A percentile compares a stretch with the other conserved stretches of the same genome.
phyloP scores from a whole-genome alignment of 1,284 basidiomycete genomes.

The Cutaneotrichosporon cutaneum region DNA sequence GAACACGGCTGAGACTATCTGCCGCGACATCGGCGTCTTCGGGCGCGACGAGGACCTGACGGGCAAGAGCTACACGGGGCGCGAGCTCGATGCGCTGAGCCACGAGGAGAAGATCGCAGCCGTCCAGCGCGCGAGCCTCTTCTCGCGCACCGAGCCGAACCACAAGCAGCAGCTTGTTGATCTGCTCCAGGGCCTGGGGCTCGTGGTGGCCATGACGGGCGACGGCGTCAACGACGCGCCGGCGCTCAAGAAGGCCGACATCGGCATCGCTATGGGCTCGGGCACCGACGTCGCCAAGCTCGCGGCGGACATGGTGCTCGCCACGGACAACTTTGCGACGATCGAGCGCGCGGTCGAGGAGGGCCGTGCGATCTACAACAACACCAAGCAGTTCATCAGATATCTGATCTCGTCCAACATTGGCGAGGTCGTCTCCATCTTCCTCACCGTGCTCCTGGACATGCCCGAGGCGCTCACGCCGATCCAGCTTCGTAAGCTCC shows the following conservation, averaged over 20 bases:
- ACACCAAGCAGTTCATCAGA: constrained; percentile 85
- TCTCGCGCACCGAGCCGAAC: constrained; percentile 88
- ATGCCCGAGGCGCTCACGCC: constrained; percentile 99
- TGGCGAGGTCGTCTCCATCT: constrained; percentile 96
- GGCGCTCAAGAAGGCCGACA: constrained; percentile 94
- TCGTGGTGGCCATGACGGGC: constrained; percentile 98
- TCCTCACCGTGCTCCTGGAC: constrained; percentile 91
- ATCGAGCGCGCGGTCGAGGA: constrained; percentile 96
- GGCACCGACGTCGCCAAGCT: constrained; percentile 98
- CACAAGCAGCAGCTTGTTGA: constrained; percentile 97
- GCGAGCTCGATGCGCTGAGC: constrained; percentile 80
- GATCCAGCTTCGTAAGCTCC: constrained; percentile 66
- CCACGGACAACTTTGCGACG: constrained; percentile 66
- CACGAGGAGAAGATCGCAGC: constrained; percentile 78
- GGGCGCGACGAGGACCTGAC: constrained; percentile 73
- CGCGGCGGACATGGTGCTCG: constrained; percentile 94
- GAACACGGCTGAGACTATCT: constrained; percentile 95
- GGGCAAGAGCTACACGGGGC: constrained; percentile 91
- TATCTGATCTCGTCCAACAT: constrained; percentile 87
- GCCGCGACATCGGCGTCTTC: constrained; percentile 92
- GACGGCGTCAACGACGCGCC: constrained; percentile 98
- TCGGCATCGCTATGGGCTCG: constrained; percentile 98
- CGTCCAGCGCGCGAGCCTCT: constrained; percentile 82
- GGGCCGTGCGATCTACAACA: constrained; percentile 96
- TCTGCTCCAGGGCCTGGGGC: constrained; percentile 82